Base-by-base conservation (phyloP, 1,284 basidiomycete genomes). In the Ustilago lituana region DNA sequence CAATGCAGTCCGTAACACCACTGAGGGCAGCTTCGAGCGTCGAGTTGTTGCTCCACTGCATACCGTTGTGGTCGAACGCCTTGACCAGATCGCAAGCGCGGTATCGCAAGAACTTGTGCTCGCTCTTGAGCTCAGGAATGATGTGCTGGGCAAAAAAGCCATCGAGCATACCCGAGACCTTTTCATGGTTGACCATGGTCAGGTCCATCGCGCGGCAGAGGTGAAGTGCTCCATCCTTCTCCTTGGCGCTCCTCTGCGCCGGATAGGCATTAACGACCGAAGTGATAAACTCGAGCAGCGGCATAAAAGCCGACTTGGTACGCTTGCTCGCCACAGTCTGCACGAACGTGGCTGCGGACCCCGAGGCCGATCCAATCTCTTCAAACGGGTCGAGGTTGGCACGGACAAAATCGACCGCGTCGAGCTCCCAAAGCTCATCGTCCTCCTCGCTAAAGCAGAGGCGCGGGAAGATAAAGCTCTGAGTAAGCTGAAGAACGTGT, bases 201-300 rank as follows among this genome's bases (percentile, higher is more conserved):
- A 54, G 15, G 38, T 70, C 58, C 56, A 82, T 64, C 4, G 79
- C 68, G 11, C 70, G 60, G 61, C 66, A 71, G 51, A 80, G 74
- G 37, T 65, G 58, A 43, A 82, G 65, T 19, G 80, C 80, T 6
- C 80, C 80, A 38, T 79, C 79, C 53, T 80, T 80, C 52, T 82
- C 74, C 38, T 59, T 58, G 9, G 77, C 54, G 10, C 62, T 69
- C 23, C 70, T 50, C 17, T 65, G 49, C 2, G 60, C 69, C 8
- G 77, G 76, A 45, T 77, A 78, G 32, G 62, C 73, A 49, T 77
- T 77, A 40, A 82, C 59, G 15, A 82, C 69, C 35, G 63, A 56
- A 23, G 74, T 78, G 49, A 82, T 70, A 26, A 82, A 82, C 38
- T 75, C 64, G 38, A 82, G 73, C 51, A 73, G 61, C 12, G 77